Evolutionary conservation across 1,284 basidiomycete genomes (phyloP), one percentile per base, ranked within the genome.

Genomic region (Schizopora paradoxa): DNA sequence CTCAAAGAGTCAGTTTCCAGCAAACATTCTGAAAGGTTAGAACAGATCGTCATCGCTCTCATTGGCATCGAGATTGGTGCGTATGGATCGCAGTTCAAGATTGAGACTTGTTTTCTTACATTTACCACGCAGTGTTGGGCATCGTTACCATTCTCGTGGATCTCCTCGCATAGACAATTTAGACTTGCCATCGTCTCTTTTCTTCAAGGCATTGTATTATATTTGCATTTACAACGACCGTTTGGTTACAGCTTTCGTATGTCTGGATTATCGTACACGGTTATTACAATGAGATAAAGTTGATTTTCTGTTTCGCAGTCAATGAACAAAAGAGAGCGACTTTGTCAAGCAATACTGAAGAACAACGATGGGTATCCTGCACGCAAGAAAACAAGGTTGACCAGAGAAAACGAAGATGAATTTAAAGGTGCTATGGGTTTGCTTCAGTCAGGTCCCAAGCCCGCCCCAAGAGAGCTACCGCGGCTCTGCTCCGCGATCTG

Each of bases 1-100:
- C 72, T 98, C 40, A 97, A 97, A 66, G 94, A 97, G 66, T 88
- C 89, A 6, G 94, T 96, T 27, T 91, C 91, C 18, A 91, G 83
- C 52, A 80, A 82, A 57, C 93, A 98, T 58, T 83, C 90, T 2
- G 93, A 98, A 65, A 80, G 91, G 31, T 72, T 98, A n/a, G 93
- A 98, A 64, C 88, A 91, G 57, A 91, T 98, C 53, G 91, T 98
- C 55, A 96, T 98, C 53, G 81, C 83, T 41, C 73, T 98, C 50
- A 97, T 98, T 63, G 92, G 68, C 36, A 84, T 94, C 45, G 87
- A 93, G 65, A 92, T 93, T 50, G 76, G 86, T 87, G 51, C 45
- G 72, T 65, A 13, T 18, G 18, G 19, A 46, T 14, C 10, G 37
- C 25, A 14, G 27, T 31, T 19, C 26, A 46, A 31, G 35, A 23